Conservation (phyloP, 106 monocot genomes). For the Triglochin maritima region DNA sequence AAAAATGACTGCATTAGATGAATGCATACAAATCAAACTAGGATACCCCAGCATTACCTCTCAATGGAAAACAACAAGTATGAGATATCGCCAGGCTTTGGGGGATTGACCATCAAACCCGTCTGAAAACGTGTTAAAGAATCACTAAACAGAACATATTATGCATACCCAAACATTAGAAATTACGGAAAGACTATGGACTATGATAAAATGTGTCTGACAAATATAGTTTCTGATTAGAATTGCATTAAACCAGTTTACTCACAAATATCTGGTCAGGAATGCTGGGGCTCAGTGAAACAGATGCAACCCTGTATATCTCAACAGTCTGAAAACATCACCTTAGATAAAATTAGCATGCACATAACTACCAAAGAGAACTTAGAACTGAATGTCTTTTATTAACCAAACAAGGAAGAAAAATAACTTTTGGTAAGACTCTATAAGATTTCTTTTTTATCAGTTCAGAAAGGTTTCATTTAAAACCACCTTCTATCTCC, state of each 20-base stretch:
- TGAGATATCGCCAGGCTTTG: slow-evolving; percentile 89
- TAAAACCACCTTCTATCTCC: no score
- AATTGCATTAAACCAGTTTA: slow-evolving; percentile 13
- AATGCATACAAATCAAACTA: not conserved
- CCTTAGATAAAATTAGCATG: no score
- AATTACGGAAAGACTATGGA: not conserved
- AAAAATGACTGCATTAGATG: not conserved
- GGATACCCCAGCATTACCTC: slow-evolving; percentile 32
- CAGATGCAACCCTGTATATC: slow-evolving; percentile 92
- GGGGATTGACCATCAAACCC: slow-evolving; percentile 99
- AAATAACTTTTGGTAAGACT: no score
- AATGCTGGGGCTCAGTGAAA: slow-evolving; percentile 92
- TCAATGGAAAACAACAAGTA: slow-evolving; percentile 67
- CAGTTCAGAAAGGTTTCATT: no score
- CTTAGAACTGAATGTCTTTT: no score
- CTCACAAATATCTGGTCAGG: slow-evolving; percentile 99
- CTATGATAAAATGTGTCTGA: not conserved
- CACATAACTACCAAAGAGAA: no score
- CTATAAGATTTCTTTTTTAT: no score
- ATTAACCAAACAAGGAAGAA: no score
- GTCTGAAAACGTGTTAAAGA: slow-evolving; percentile 39
- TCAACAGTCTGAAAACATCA: slow-evolving; percentile 82
- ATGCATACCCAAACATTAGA: not conserved
- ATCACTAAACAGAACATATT: not conserved
- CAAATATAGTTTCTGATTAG: not conserved